phyloP scores from a whole-genome alignment of 805 yeast species.

The Suhomyces xylopsoci region DNA sequence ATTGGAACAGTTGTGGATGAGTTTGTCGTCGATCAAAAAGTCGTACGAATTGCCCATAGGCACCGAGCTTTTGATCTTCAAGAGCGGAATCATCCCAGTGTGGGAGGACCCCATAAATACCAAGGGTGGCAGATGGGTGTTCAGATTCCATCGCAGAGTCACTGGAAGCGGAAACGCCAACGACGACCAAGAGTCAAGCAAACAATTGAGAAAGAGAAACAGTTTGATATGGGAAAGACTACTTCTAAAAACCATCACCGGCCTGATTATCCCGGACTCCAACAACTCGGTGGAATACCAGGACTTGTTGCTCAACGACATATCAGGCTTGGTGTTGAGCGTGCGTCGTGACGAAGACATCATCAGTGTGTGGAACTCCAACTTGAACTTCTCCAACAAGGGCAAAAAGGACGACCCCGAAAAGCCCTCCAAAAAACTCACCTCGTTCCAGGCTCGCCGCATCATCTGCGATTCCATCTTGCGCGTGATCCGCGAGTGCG shows the following conservation, averaged over 20 bases:
- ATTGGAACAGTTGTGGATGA: slow-evolving; percentile 53
- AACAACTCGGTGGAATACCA: slow-evolving; percentile 31
- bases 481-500: slow-evolving; percentile 47
- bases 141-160: slow-evolving; percentile 42
- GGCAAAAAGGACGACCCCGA: slow-evolving; percentile 18
- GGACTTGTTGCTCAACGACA: slow-evolving; percentile 44
- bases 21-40: slow-evolving; percentile 37
- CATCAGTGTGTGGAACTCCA: slow-evolving; percentile 61
- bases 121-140: slow-evolving; percentile 63
- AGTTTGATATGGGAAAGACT: slow-evolving; percentile 55
- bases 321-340: slow-evolving; percentile 59
- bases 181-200: slow-evolving; percentile 16
- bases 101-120: slow-evolving; percentile 66
- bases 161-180: slow-evolving; percentile 5
- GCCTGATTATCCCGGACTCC: slow-evolving; percentile 43
- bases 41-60: slow-evolving; percentile 41
- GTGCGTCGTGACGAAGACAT: slow-evolving; percentile 59
- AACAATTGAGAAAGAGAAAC: slow-evolving; percentile 31
- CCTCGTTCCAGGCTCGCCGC: slow-evolving; percentile 44
- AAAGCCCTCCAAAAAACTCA: slow-evolving; percentile 27
- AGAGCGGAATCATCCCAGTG: slow-evolving; percentile 57
- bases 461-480: slow-evolving; percentile 46
- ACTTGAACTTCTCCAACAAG: slow-evolving; percentile 32
- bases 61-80: slow-evolving; percentile 55
- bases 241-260: slow-evolving; percentile 49